phyloP scores from a whole-genome alignment of 352 stramenopile genomes.

The Phytophthora ramorum region DNA sequence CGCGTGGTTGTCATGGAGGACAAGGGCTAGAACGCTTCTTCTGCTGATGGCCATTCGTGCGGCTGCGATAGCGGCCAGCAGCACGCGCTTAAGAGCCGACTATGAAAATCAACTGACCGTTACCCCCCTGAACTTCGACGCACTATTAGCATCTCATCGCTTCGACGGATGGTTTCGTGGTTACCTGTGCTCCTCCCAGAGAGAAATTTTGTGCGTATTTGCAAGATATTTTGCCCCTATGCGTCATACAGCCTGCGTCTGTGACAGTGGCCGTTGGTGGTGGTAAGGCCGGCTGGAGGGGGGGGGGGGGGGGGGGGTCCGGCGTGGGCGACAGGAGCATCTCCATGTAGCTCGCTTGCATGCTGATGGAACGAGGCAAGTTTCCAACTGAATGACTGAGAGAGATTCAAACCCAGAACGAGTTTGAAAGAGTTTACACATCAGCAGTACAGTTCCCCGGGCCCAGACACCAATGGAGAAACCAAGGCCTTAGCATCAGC shows the following conservation, averaged over 20 bases:
- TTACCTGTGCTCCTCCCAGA: neutral
- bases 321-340: neutral
- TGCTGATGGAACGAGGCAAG: neutral
- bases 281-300: no score
- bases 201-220: neutral
- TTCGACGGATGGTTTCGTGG: conserved; percentile 1
- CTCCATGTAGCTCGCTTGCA: neutral
- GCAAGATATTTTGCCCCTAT: neutral
- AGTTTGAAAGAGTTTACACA: neutral
- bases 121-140: neutral
- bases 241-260: neutral
- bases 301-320: neutral
- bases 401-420: neutral
- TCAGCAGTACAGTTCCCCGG: neutral
- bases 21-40: neutral
- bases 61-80: neutral
- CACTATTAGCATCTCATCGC: neutral
- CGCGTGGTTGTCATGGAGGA: neutral
- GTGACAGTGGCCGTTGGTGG: no score
- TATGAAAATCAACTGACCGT: neutral
- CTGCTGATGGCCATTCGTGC: neutral
- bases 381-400: neutral
- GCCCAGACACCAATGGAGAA: neutral
- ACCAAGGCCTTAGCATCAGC: neutral
- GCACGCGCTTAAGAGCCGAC: neutral